Base-by-base conservation (phyloP, 805 yeast species). In the Pichia sporocuriosa region DNA sequence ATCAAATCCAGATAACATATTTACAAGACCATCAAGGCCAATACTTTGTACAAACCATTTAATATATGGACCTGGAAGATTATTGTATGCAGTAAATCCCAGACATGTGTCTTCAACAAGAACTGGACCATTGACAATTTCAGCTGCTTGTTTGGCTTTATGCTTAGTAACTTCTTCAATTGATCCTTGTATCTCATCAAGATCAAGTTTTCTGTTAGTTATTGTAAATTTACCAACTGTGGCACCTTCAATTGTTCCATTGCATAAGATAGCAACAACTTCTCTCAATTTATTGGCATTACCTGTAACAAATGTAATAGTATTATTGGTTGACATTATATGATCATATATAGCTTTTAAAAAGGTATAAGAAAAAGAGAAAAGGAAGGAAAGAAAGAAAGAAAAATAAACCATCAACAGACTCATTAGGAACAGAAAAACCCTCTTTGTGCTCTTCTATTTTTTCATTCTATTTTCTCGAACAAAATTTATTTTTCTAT, bases 51-150 rank as follows among this genome's bases (percentile, higher is more conserved):
- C 72, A 63, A 93, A 93, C 98, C 98, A 90, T 62, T 90, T 90
- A 63, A 75, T 73, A 42, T 62, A 63, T 1, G 97, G 97, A 20
- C 99, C 99, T 4, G 99, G 99, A 37, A 93, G 72, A 47, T 72
- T 69, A 39, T 84, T 79, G 56, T 82, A 70, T 2, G 95, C 96
- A 37, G 73, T 73, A 62, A 84, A 93, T 4, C 83, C 85, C 30
- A 93, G 72, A 38, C 95, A 89, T 0, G 98, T 93, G 55, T 93
- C 99, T 58, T 93, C 99, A 3, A 89, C 96, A 43, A 93, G 69
- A 0, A 87, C 97, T 0, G 97, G 90, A 0, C 95, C 93, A 3
- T 61, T 40, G 23, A 79, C 59, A 8, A 75, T 57, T 11, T 61
- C 56, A 6, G 90, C 83, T 2, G 96, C 96, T 11, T 79, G 71